Conservation (phyloP, 228 moss, liverwort and hornwort genomes). For the Sphagnum fallax region DNA sequence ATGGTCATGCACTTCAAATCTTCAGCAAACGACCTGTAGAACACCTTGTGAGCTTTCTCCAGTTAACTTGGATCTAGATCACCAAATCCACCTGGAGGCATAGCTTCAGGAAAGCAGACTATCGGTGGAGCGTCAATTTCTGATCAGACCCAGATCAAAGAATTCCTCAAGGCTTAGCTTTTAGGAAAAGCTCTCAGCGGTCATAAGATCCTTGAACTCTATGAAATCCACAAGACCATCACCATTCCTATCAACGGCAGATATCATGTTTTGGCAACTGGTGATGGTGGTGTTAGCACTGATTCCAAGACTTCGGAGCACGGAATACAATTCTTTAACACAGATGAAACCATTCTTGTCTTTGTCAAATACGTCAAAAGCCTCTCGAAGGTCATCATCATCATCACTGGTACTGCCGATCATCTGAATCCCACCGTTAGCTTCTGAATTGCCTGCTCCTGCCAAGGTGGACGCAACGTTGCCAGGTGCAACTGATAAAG, state of each 20-base stretch:
- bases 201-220: constrained; percentile 61
- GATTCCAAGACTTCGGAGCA: constrained; percentile 43
- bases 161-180: no score
- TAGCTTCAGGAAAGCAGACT: no score
- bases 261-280: constrained; percentile 40
- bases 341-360: constrained; percentile 45
- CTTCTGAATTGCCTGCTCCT: no score
- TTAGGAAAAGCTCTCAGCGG: constrained; percentile 2
- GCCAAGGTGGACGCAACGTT: no score
- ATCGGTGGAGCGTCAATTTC: no score
- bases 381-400: constrained; percentile 22
- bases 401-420: not conserved
- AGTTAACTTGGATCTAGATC: no score
- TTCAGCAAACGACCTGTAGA: no score
- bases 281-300: constrained; percentile 10
- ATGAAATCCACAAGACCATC: constrained; percentile 37
- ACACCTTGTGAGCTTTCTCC: no score
- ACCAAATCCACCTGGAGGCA: no score
- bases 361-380: constrained; percentile 46
- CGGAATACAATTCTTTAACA: constrained; percentile 32
- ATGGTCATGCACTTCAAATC: no score
- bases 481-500: not conserved
- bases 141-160: no score
- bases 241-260: constrained; percentile 38
- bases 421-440: no score